Base-by-base conservation (phyloP, 192 early-diverging fungal genomes). In the Martensiomyces pterosporus region DNA sequence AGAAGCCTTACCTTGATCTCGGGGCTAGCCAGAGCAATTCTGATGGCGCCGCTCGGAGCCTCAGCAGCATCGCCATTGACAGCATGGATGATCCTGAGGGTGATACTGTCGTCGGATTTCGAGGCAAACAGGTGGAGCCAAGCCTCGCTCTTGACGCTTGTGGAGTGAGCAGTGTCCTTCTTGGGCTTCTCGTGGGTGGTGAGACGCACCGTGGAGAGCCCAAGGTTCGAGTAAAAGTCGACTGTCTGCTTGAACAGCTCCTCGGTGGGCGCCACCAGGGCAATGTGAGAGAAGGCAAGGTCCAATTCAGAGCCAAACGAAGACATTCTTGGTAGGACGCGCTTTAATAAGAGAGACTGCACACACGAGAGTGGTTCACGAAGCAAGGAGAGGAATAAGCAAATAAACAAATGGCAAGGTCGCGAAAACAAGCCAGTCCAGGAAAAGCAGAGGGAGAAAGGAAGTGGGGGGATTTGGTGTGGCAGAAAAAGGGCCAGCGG, bases 61-160 rank as follows among this genome's bases (percentile, higher is more conserved):
- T 52, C 14, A 36, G 22, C 18, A 9, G 34, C 33, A 23, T 24
- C 13, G 1, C 24, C 27, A 0, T 61, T 49, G 18, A 46, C 50
- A 9, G 46, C 51, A 21, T 61, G 65, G 16, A 77, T 49, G 29
- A 72, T 72, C 43, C 74, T 40, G 34, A 67, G 59, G 14, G 67
- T 60, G 10, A 64, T 54, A 45, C 56, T 55, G 55, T 53, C 53
- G 14, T 65, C 58, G 3, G 68, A 39, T 9, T 56, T 38, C 9
- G 57, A 38, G 3, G 72, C 64, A 64, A 83, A 82, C 38, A 83
- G 52, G 42, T 82, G 80, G 36, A 88, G 67, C 80, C 81, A 84
- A 6, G 58, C 53, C 21, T 71, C 66, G 39, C 43, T 45, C 14
- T 55, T 39, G 17, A 75, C 67, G 7, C 32, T 49, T 22, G 52